Base-by-base conservation (phyloP, 495 filamentous ascomycete genomes). In the Lasiosphaeria hispida region DNA sequence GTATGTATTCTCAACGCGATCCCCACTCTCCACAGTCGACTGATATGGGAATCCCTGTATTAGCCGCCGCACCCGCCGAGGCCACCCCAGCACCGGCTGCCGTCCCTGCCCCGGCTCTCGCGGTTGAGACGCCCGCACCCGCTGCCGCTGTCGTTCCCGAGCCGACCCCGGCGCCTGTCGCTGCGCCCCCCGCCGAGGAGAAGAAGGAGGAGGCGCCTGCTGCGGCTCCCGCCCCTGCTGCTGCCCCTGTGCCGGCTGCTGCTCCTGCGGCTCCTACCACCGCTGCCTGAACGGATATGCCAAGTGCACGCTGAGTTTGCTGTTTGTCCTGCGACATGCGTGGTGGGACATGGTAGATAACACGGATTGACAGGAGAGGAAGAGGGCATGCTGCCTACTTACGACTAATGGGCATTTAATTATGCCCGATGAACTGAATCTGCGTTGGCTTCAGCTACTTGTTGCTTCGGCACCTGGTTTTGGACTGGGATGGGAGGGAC, bases 121-220 rank as follows among this genome's bases (percentile, higher is more conserved):
- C 50, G 10, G 17, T 40, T 13, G 40, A 35, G 10, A 36, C 23
- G 8, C 49, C 61, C 30, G 39, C 62, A 18, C 42, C 54, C 14
- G 55, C 58, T 17, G 35, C 49, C 13, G 35, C 49, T 39, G 33
- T 14, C 7, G 58, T 55, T 10, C 33, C 61, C 10, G 50, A 19
- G 47, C 14, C 15, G 41, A 17, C 59, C 36, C 48, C 66, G 14
- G 38, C 55, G 0, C 47, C 61, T 9, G n/a, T 53, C 3, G 36
- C 57, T 10, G 41, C 55, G 19, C 41, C 57, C 13, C 43, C 55
- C 14, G 41, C 58, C 37, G 47, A 40, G 30, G 62, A 62, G 58
- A 50, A 62, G 47, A 54, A 64, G 59, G 45, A 63, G 59, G 62
- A 63, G 43, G 60, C 53, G 4, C 7, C 62, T 8, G 59, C 59